Conservation (phyloP, 2,329 filamentous ascomycete genomes). For the Bipolaris zeicola region DNA sequence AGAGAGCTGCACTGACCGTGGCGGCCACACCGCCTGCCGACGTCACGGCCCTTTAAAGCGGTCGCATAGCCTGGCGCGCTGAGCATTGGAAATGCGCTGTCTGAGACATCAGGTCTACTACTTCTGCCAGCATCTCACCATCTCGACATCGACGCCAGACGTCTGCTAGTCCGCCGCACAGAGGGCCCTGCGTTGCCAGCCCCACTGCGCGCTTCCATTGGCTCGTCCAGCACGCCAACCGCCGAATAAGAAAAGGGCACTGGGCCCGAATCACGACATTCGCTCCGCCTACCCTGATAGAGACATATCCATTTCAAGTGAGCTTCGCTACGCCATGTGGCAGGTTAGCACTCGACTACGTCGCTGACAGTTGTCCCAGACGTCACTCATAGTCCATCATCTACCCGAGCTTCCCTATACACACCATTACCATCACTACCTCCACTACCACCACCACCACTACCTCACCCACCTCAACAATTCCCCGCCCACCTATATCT, state of each 20-base stretch:
- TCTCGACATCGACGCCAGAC: conserved; percentile 41
- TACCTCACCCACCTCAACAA: neutral
- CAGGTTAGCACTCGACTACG: conserved; percentile 15
- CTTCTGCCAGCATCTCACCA: conserved; percentile 41
- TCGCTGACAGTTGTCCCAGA: conserved; percentile 37
- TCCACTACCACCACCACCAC: conserved; percentile 32
- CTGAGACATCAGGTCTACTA: conserved; percentile 33
- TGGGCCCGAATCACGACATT: conserved; percentile 32
- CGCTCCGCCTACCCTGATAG: conserved; percentile 39
- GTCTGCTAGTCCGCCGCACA: conserved; percentile 42
- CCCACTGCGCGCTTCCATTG: conserved; percentile 41
- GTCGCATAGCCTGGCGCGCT: conserved; percentile 37
- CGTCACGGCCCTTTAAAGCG: conserved; percentile 42
- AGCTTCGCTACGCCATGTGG: conserved; percentile 31
- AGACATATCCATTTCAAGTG: conserved; percentile 37
- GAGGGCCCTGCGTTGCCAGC: conserved; percentile 40
- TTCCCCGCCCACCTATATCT: conserved; percentile 2
- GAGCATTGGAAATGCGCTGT: conserved; percentile 45
- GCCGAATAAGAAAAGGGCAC: conserved; percentile 43
- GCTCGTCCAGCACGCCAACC: conserved; percentile 27
- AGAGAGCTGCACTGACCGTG: conserved; percentile 47
- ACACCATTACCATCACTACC: conserved; percentile 23
- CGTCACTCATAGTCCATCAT: conserved; percentile 23
- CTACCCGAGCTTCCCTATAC: conserved; percentile 29
- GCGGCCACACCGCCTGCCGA: conserved; percentile 46